These are phyloP conservation scores for Tolypocladium ophioglossoides DNA, from an alignment of 2,329 filamentous ascomycete genomes.

Conservation along the genomic window DNA sequence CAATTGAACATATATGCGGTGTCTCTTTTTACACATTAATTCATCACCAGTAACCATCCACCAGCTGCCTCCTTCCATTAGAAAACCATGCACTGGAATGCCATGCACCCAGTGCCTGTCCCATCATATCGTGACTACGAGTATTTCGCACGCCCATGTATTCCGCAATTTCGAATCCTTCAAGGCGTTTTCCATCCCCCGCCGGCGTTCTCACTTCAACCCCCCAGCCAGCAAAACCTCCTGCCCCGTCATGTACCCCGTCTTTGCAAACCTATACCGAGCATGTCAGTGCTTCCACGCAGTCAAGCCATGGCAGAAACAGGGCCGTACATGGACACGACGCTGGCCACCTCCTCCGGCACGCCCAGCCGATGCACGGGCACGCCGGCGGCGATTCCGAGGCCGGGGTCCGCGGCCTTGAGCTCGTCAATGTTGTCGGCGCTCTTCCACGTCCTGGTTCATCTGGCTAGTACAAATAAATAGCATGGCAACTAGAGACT, in stretches of 20 bases:
- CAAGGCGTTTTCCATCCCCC: background rate
- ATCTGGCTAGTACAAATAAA: background rate
- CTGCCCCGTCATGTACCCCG: constrained; percentile 18
- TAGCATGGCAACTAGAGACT: too few species aligned
- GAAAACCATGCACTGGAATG: too few species aligned
- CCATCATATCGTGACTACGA: background rate
- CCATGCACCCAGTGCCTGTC: too few species aligned
- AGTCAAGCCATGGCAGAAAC: background rate
- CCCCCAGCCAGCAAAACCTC: constrained; percentile 15
- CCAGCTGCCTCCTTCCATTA: too few species aligned
- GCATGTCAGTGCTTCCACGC: background rate
- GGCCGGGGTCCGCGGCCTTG: constrained; percentile 18
- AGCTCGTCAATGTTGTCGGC: constrained; percentile 18
- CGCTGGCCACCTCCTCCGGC: constrained; percentile 23
- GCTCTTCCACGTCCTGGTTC: constrained; percentile 18
- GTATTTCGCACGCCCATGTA: too few species aligned
- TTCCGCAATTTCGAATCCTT: background rate
- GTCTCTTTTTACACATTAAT: too few species aligned
- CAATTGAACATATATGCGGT: too few species aligned
- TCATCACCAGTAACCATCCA: too few species aligned
- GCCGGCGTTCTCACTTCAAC: constrained; percentile 6
- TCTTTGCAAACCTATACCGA: constrained; percentile 15
- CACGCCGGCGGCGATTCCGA: constrained; percentile 22
- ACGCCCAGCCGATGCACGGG: constrained; percentile 22
- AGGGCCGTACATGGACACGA: constrained; percentile 19